Percentiles rank a stretch among this genome's conserved stretches.
These are phyloP conservation scores for Rhodosporidiobolus sp. DNA, from an alignment of 768 basidiomycete genomes.

Conservation along the genomic window DNA sequence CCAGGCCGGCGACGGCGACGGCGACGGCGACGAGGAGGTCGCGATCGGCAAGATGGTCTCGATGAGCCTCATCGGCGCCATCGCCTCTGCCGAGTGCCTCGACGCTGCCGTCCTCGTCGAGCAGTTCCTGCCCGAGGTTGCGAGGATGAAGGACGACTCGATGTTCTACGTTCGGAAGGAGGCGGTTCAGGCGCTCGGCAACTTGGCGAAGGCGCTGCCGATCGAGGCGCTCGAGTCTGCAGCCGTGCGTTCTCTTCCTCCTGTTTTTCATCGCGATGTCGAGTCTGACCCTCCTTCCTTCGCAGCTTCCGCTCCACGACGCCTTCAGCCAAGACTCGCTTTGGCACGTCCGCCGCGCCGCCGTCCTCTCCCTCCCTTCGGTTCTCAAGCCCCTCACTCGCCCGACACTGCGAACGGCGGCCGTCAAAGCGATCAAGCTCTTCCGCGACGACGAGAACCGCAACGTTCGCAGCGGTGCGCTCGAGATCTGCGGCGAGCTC, in stretches of 20 bases:
- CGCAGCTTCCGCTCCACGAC: constrained; percentile 76
- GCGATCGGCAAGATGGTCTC: constrained; percentile 81
- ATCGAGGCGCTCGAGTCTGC: constrained; percentile 66
- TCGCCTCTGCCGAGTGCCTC: constrained; percentile 35
- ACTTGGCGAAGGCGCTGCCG: constrained; percentile 82
- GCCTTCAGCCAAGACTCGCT: constrained; percentile 63
- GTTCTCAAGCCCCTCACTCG: constrained; percentile 66
- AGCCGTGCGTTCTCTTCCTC: constrained; percentile 19
- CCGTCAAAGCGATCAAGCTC: constrained; percentile 62
- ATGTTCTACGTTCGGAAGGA: constrained; percentile 74
- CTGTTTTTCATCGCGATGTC: neutral
- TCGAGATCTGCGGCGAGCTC: constrained; percentile 86
- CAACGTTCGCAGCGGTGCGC: constrained; percentile 70
- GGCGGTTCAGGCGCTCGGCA: constrained; percentile 81
- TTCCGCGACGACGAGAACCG: constrained; percentile 64
- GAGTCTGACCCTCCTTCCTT: neutral
- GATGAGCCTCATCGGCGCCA: constrained; percentile 60
- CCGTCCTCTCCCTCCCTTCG: constrained; percentile 77
- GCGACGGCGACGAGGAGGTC: constrained; percentile 64
- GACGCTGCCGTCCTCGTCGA: constrained; percentile 31
- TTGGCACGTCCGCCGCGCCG: constrained; percentile 83
- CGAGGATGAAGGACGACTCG: constrained; percentile 41
- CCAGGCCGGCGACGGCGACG: constrained; percentile 49
- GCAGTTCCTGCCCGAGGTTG: constrained; percentile 42
- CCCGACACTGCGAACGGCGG: constrained; percentile 60